Conservation (phyloP, 2,329 filamentous ascomycete species). For the Xylariaceae sp. region DNA sequence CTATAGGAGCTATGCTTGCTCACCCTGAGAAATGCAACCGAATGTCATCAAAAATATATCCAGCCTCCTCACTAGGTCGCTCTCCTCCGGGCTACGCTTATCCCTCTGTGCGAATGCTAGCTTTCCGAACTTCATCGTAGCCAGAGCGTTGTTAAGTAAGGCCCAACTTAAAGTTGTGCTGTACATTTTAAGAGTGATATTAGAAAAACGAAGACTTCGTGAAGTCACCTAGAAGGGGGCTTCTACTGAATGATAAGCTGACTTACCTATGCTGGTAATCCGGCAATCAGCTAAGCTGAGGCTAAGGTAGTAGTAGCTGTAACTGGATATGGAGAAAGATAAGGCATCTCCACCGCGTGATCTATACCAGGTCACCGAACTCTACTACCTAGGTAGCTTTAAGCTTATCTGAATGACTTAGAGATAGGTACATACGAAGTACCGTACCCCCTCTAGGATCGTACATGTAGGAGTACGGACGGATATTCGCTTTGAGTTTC, state of each 20-base stretch:
- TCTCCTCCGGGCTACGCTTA: constrained; percentile 36
- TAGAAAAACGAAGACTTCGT: not conserved
- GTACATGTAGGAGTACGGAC: no score
- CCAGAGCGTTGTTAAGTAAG: not conserved
- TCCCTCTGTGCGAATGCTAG: constrained; percentile 29
- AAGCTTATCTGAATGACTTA: no score
- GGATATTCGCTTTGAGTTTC: no score
- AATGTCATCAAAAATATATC: constrained; percentile 42
- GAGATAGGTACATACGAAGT: no score
- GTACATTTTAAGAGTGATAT: not conserved
- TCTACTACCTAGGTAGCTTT: no score
- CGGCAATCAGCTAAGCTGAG: not conserved
- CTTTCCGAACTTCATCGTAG: constrained; percentile 20
- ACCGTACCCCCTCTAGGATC: no score
- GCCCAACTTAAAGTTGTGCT: not conserved
- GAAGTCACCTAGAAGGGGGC: not conserved
- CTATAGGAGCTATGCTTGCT: constrained; percentile 1
- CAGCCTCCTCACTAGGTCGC: constrained; percentile 37
- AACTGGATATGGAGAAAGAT: not conserved
- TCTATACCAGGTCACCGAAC: not conserved
- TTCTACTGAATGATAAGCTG: not conserved
- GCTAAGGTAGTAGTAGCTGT: not conserved
- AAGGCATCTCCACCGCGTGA: not conserved
- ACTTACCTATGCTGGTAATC: not conserved
- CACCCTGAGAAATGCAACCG: constrained; percentile 40